phyloP scores from a whole-genome alignment of 2,329 filamentous ascomycete species.

The Apiospora pterosperma region DNA sequence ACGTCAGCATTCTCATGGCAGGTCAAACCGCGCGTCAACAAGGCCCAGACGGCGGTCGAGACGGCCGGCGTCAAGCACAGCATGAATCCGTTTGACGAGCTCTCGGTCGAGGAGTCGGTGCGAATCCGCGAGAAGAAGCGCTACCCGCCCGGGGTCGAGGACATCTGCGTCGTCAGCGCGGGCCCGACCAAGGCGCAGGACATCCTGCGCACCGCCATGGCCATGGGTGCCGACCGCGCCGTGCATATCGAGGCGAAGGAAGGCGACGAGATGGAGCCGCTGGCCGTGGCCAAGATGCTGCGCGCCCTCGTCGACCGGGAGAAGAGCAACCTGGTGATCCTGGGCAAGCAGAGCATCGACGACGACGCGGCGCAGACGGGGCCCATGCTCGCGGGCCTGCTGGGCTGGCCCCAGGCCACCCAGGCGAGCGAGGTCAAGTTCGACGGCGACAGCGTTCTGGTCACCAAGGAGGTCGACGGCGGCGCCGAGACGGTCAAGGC shows the following conservation, averaged over 20 bases:
- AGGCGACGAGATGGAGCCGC: slow-evolving; percentile 76
- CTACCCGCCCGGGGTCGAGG: slow-evolving; percentile 72
- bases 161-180: slow-evolving; percentile 87
- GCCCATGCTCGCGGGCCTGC: slow-evolving; percentile 91
- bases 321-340: slow-evolving; percentile 84
- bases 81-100: slow-evolving; percentile 99
- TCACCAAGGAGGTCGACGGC: slow-evolving; percentile 91
- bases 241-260: slow-evolving; percentile 83
- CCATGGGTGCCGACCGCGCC: slow-evolving; percentile 92
- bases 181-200: slow-evolving; percentile 86
- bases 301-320: slow-evolving; percentile 76
- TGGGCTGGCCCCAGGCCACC: slow-evolving; percentile 93
- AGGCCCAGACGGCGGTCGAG: slow-evolving; percentile 80
- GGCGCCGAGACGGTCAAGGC: slow-evolving; percentile 86
- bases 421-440: slow-evolving; percentile 85
- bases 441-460: slow-evolving; percentile 65
- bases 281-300: slow-evolving; percentile 89
- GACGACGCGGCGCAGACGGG: slow-evolving; percentile 95
- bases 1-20: slow-evolving; percentile 24
- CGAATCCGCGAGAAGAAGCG: slow-evolving; percentile 85
- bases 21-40: slow-evolving; percentile 70
- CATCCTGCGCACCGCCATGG: slow-evolving; percentile 92
- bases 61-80: slow-evolving; percentile 92
- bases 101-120: slow-evolving; percentile 94
- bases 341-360: slow-evolving; percentile 98